Percentiles rank a stretch among this genome's conserved stretches.
Evolutionary conservation across 441 rosid genomes (phyloP).

Genomic region (Melastoma candidum): DNA sequence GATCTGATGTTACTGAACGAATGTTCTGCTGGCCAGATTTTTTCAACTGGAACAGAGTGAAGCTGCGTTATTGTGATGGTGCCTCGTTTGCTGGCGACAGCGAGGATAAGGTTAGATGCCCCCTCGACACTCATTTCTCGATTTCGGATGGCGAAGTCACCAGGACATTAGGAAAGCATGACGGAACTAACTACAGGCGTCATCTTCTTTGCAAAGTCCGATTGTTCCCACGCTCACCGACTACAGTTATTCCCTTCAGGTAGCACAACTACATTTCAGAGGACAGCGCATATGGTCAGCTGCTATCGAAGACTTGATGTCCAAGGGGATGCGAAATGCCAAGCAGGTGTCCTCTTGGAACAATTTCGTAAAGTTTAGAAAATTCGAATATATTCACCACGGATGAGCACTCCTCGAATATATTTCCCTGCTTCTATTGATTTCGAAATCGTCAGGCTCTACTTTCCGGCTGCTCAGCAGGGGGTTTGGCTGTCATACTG

Average conservation of each 20-base stretch:
- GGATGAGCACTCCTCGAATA: background rate
- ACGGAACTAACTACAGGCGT: background rate
- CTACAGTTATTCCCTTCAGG: background rate
- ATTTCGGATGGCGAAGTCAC: too few species aligned
- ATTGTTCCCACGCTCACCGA: background rate
- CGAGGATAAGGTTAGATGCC: too few species aligned
- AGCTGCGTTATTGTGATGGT: too few species aligned
- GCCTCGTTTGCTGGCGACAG: too few species aligned
- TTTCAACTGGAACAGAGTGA: too few species aligned
- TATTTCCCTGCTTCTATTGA: background rate
- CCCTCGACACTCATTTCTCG: background rate
- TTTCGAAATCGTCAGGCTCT: constrained; percentile 43
- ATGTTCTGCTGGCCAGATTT: too few species aligned
- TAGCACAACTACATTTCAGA: constrained; percentile 12
- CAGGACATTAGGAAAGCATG: background rate
- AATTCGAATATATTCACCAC: background rate
- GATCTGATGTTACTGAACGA: too few species aligned
- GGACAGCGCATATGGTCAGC: constrained; percentile 19
- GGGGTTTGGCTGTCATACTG: constrained; percentile 77
- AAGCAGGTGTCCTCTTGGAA: constrained; percentile 7
- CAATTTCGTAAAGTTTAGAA: background rate
- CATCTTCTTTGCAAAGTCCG: too few species aligned
- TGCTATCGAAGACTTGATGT: constrained; percentile 20
- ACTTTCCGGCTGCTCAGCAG: constrained; percentile 92
- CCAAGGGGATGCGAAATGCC: constrained; percentile 10